phyloP scores from a whole-genome alignment of 2,329 filamentous ascomycete species.

The Cadophora sp. region DNA sequence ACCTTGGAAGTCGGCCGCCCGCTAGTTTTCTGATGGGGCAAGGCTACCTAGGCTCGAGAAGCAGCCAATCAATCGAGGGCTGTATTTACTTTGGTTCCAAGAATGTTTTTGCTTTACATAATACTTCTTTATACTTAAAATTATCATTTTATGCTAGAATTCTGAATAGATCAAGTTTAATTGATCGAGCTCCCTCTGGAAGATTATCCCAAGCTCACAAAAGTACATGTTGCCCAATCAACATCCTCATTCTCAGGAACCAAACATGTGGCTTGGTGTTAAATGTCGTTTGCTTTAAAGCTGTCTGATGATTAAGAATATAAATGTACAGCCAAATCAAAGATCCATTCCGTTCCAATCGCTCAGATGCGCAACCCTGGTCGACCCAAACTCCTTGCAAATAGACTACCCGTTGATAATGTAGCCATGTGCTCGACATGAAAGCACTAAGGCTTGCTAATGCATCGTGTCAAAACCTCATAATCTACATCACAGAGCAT shows the following conservation, averaged over 20 bases:
- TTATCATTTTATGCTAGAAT: no score
- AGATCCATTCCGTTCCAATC: slow-evolving; percentile 7
- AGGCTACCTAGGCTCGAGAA: background rate
- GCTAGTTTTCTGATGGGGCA: slow-evolving; percentile 9
- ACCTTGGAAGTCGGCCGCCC: slow-evolving; percentile 5
- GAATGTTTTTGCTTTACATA: background rate
- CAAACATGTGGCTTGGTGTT: no score
- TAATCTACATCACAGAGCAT: slow-evolving; percentile 56
- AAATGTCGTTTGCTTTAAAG: background rate
- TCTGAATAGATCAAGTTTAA: no score
- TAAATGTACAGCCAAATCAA: slow-evolving; percentile 1
- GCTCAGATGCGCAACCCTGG: slow-evolving; percentile 4
- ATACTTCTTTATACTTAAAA: no score
- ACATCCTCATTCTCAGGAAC: no score
- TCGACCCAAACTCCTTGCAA: slow-evolving; percentile 2
- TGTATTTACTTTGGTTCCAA: background rate
- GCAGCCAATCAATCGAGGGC: slow-evolving; percentile 1
- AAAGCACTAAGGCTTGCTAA: slow-evolving; percentile 4
- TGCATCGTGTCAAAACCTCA: slow-evolving; percentile 18
- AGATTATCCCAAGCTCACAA: no score
- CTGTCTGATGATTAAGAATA: background rate
- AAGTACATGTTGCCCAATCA: no score
- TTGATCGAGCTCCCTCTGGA: no score
- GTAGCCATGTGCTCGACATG: slow-evolving; percentile 5
- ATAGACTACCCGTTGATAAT: background rate